Evolutionary conservation across 768 basidiomycete genomes (phyloP), one percentile per base, ranked within the genome.

Genomic region (Jaapia argillacea): DNA sequence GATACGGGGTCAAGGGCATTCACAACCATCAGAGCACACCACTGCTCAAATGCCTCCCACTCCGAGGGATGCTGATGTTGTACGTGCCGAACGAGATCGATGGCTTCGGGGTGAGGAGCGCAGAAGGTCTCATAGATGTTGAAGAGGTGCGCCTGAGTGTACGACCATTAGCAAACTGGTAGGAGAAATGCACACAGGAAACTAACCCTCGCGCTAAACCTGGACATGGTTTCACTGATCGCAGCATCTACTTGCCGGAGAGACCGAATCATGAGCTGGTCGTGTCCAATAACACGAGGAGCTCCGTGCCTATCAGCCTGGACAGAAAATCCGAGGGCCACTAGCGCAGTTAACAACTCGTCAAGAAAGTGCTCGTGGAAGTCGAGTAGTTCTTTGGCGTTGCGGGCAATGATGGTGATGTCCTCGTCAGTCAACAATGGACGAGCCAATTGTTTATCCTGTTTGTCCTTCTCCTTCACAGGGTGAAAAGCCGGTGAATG

Each of bases 51-150:
- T 6, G 74, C 69, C 18, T 85, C 82, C 82, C 92, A 93, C 56
- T 93, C 89, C 0, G 68, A 46, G 1, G 79, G 70, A 48, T 78
- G 70, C 42, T 78, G 78, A 26, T 75, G 67, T 28, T 78, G 74
- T 16, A 80, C 70, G 41, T 72, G 74, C 46, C 83, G 77, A 0
- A 94, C 67, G 20, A 89, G 58, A 48, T 85, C 78, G 44, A 85
- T 67, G 0, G 91, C 92, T 51, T 86, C 83, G 41, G 78, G 74
- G 55, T 97, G 93, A 0, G 81, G 81, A 0, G 88, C 77, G 56
- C 94, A 98, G 55, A 91, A 97, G 10, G 72, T 63, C 58, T 91
- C 77, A 64, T 99, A 99, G 1, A 78, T 69, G 45, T 74, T 70
- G 51, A 94, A 94, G 27, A 70, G 65, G 13, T 79, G 67, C 21